Evolutionary conservation across 192 early-diverging fungal species (phyloP), one percentile per base, ranked within the genome.

Genomic region (Umbelopsis ramanniana): DNA sequence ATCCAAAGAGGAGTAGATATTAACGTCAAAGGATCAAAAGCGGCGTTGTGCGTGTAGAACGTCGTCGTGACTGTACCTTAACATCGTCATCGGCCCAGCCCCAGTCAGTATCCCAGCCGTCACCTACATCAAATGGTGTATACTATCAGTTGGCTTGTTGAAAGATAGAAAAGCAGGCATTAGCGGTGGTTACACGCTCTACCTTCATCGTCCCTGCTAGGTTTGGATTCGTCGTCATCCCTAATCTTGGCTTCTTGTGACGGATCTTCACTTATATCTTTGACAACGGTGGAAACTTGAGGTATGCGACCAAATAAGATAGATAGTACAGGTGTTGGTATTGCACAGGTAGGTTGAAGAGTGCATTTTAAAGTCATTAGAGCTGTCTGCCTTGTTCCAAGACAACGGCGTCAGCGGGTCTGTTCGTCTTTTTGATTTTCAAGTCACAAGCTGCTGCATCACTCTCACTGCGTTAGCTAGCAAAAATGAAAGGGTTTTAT

Each of bases 41-140:
- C 40, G 40, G 40, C 3, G 29, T 29, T 29, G n/a, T 40, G 3
- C 38, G 38, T 40, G 38, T 8, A 40, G 3, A 40, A 40, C 38
- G 3, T 43, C 40, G 1, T 12, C 40, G 6, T 12, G 40, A 43
- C 40, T 43, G 40, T 43, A 43, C 40, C 40, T 43, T 43, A 43
- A 74, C 75, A 33, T 71, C 69, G 26, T 80, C 79, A n/a, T 72
- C 68, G 2, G 46, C 71, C 75, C 75, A 74, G 37, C 68, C 52
- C 72, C 79, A 76, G 23, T 72, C 79, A 12, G 73, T 74, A 33
- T 80, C 72, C 79, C 79, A 80, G 46, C 69, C 53, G 46, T 80
- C 79, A 48, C 60, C 63, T 52, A 57, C 67, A 23, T 17, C 33
- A n/a, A 43, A 21, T 40, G 11, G 35, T 22, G 35, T 46, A 68